Conservation (phyloP, 176 grass and related monocot species). For the Tuctoria greenei region DNA sequence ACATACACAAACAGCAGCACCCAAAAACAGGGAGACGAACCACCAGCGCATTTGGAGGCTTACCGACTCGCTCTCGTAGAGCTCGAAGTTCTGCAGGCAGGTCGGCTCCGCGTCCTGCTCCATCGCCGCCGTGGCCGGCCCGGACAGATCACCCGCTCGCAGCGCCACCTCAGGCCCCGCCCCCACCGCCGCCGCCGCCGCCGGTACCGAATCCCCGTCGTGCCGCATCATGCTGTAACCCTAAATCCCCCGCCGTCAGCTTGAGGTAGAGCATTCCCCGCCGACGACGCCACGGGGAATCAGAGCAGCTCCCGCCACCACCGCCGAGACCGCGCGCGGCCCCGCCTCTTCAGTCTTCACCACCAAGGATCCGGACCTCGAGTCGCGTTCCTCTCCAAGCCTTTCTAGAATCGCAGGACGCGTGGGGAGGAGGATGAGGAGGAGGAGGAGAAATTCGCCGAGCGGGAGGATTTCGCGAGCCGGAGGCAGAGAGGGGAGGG, state of each 20-base stretch:
- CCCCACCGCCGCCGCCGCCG: not conserved
- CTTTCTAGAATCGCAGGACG: not conserved
- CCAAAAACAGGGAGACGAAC: not conserved
- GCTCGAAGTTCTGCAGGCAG: slow-evolving; percentile 68
- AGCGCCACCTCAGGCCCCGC: slow-evolving; percentile 36
- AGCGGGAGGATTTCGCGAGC: slow-evolving; percentile 29
- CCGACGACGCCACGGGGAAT: slow-evolving; percentile 22
- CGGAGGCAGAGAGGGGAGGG: not conserved
- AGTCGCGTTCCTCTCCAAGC: not conserved
- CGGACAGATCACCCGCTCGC: slow-evolving; percentile 24
- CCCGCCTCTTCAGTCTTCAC: not conserved
- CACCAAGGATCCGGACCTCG: not conserved
- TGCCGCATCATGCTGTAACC: slow-evolving; percentile 31
- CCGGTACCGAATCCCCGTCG: slow-evolving; percentile 27
- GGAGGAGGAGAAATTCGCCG: slow-evolving; percentile 28
- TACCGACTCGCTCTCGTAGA: slow-evolving; percentile 71
- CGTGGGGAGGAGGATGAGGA: slow-evolving; percentile 3
- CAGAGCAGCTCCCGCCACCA: slow-evolving; percentile 11
- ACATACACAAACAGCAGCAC: slow-evolving; percentile 1
- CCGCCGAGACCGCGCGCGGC: not conserved
- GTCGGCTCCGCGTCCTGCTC: slow-evolving; percentile 31
- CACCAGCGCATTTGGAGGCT: slow-evolving; percentile 28
- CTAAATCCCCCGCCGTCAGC: slow-evolving; percentile 60
- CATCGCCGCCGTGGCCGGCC: slow-evolving; percentile 29
- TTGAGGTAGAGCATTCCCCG: slow-evolving; percentile 77